These are phyloP conservation scores for Cryptosporidium ryanae DNA, from an alignment of 169 alveolate genomes.

Conservation along the genomic window DNA sequence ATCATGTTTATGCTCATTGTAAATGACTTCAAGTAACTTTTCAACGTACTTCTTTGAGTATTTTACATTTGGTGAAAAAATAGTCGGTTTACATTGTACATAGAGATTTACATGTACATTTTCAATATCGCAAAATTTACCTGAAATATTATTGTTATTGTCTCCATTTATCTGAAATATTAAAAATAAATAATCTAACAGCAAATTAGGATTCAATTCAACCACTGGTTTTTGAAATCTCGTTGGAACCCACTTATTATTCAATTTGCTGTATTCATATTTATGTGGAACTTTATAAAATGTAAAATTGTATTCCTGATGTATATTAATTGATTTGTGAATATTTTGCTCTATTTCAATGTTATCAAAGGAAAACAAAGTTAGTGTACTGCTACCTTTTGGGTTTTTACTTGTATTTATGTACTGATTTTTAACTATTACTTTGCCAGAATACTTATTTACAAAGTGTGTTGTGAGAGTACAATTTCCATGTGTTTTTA, in stretches of 20 bases:
- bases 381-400: neutral
- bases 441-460: conserved; percentile 43
- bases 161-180: conserved; percentile 17
- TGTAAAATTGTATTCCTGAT: conserved; percentile 44
- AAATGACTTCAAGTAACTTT: neutral
- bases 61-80: conserved; percentile 18
- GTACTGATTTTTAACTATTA: conserved; percentile 5
- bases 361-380: conserved; percentile 7
- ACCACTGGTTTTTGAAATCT: conserved; percentile 3
- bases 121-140: conserved; percentile 16
- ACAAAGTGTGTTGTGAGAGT: conserved; percentile 17
- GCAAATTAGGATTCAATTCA: conserved; percentile 24
- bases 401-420: neutral
- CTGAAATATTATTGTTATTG: neutral
- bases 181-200: conserved; percentile 4
- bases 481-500: conserved; percentile 13
- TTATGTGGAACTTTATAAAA: conserved; percentile 23
- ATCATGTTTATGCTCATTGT: neutral
- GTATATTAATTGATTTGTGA: conserved; percentile 14
- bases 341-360: neutral
- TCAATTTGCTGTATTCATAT: conserved; percentile 12
- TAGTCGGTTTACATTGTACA: conserved; percentile 21
- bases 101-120: conserved; percentile 2
- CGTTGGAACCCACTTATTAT: conserved; percentile 34
- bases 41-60: conserved; percentile 1